A percentile compares a stretch with the other conserved stretches of the same genome.
Conservation (phyloP, 169 alveolate genomes). For the Eimeria necatrix region DNA sequence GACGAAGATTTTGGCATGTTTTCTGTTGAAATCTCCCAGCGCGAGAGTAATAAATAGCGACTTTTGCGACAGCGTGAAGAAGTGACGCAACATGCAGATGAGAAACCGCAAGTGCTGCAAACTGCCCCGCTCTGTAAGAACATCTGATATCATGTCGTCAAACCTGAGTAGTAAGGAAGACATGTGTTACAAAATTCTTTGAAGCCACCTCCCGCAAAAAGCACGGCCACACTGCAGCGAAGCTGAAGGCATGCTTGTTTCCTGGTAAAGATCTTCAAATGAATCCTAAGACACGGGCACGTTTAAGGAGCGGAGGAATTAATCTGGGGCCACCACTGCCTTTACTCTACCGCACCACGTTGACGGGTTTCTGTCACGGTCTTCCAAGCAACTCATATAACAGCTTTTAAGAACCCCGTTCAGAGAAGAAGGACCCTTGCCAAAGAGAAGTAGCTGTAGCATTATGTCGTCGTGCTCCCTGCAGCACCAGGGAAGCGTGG, state of each 20-base stretch:
- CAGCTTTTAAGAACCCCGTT: conserved; percentile 69
- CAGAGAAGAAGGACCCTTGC: conserved; percentile 66
- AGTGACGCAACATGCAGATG: conserved; percentile 69
- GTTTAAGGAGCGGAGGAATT: too few species aligned
- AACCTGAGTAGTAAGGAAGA: background rate
- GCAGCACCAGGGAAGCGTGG: background rate
- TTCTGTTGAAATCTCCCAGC: conserved; percentile 57
- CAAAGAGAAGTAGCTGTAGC: conserved; percentile 68
- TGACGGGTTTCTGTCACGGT: conserved; percentile 61
- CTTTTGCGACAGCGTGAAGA: conserved; percentile 70
- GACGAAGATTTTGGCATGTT: conserved; percentile 55
- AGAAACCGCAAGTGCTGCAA: conserved; percentile 76
- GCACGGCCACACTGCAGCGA: background rate
- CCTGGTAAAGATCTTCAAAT: too few species aligned
- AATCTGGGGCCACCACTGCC: background rate
- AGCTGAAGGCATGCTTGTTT: background rate
- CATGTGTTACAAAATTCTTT: background rate
- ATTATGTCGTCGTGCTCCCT: conserved; percentile 73
- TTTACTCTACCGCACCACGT: conserved; percentile 27
- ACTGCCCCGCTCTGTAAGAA: conserved; percentile 67
- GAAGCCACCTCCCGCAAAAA: background rate
- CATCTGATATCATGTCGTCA: conserved; percentile 60
- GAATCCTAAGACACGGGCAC: too few species aligned
- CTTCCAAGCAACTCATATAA: conserved; percentile 72
- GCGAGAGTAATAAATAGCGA: conserved; percentile 70